Conservation (phyloP, 116 monocot species). For the Iris pallida region DNA sequence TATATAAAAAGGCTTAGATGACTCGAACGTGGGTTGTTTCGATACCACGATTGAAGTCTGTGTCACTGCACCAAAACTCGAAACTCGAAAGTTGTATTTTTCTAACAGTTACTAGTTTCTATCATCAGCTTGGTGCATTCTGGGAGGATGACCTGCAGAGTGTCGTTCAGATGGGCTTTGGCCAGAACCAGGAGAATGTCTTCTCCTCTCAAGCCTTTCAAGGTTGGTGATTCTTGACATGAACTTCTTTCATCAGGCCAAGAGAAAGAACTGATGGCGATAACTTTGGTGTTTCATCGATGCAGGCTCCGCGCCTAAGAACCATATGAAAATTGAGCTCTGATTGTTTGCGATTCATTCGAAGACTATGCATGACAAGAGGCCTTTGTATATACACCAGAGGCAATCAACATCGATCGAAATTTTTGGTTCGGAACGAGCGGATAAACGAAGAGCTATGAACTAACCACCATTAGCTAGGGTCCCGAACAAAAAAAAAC, state of each 20-base stretch:
- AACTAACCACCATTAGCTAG: too few relatives aligned
- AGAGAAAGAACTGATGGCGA: background rate
- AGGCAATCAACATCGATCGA: background rate
- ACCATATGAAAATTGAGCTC: conserved; percentile 13
- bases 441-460: background rate
- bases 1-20: background rate
- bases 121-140: conserved; percentile 16
- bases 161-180: conserved; percentile 25
- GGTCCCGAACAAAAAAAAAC: too few relatives aligned
- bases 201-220: conserved; percentile 20
- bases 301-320: background rate
- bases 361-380: background rate
- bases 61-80: background rate
- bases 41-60: too few relatives aligned
- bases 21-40: too few relatives aligned
- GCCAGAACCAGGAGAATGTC: conserved; percentile 13
- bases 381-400: background rate
- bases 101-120: background rate
- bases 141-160: conserved; percentile 38
- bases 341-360: background rate
- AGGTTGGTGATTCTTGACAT: conserved; percentile 8
- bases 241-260: background rate
- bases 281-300: background rate
- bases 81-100: conserved; percentile 18
- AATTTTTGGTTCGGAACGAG: background rate